Conservation (phyloP, 2,329 filamentous ascomycete genomes). For the Annulohypoxylon truncatum region DNA sequence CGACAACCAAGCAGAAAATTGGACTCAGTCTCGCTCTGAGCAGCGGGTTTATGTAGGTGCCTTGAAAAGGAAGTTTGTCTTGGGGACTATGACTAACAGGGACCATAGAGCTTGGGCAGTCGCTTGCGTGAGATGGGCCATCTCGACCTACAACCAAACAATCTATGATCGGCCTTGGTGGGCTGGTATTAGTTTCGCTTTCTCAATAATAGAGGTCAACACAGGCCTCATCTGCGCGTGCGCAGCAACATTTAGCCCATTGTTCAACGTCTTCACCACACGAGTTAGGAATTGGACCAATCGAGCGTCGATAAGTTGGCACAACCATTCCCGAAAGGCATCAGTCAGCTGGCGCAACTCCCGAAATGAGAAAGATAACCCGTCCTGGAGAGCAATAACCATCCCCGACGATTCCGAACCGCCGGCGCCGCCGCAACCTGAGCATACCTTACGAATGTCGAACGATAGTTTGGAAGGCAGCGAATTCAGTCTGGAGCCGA, state of each 20-base stretch:
- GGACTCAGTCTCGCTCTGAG: conserved; percentile 47
- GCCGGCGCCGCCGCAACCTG: conserved; percentile 23
- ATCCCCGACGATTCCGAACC: conserved; percentile 17
- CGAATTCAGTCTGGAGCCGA: conserved; percentile 22
- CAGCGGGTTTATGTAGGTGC: conserved; percentile 46
- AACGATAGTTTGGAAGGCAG: conserved; percentile 30
- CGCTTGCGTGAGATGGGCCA: conserved; percentile 46
- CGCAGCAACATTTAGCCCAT: conserved; percentile 45
- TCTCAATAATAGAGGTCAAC: conserved; percentile 49
- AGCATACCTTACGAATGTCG: conserved; percentile 9
- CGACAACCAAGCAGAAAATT: conserved; percentile 45
- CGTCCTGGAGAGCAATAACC: conserved; percentile 21
- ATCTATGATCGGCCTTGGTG: conserved; percentile 49
- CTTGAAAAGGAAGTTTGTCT: neutral
- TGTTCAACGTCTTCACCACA: conserved; percentile 38
- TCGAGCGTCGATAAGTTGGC: conserved; percentile 34
- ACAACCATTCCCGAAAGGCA: conserved; percentile 23
- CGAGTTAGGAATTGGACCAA: conserved; percentile 36
- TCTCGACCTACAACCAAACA: conserved; percentile 48
- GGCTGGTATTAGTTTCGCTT: conserved; percentile 48
- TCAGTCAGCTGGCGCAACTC: conserved; percentile 24
- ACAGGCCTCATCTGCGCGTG: conserved; percentile 49
- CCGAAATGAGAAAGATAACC: conserved; percentile 36
- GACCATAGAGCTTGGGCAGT: conserved; percentile 46
- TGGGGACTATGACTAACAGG: conserved; percentile 23